Conservation (phyloP, 106 monocot species). For the Acorus calamus region DNA sequence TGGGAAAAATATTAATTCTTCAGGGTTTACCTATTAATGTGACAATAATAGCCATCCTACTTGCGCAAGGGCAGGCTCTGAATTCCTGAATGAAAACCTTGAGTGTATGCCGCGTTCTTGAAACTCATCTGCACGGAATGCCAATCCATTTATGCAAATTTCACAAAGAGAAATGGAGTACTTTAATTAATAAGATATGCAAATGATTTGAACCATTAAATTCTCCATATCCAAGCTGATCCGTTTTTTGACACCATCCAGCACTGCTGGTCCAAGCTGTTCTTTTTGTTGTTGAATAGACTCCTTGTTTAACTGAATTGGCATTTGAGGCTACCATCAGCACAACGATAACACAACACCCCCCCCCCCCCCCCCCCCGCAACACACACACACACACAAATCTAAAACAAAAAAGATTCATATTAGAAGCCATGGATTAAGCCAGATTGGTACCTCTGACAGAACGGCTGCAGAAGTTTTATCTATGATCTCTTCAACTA, state of each 20-base stretch:
- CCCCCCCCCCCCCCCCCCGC: too few species aligned
- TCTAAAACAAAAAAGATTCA: not conserved
- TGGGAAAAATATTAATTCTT: too few species aligned
- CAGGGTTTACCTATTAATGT: too few species aligned
- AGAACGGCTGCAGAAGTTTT: slow-evolving; percentile 40
- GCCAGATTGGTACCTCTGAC: slow-evolving; percentile 29
- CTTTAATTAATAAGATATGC: too few species aligned
- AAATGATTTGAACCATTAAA: slow-evolving; percentile 38
- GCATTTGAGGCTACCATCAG: not conserved
- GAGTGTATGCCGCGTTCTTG: slow-evolving; percentile 15
- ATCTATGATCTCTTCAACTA: slow-evolving; percentile 59
- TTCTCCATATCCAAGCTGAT: slow-evolving; percentile 57
- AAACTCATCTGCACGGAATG: slow-evolving; percentile 7
- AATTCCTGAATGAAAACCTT: slow-evolving; percentile 12
- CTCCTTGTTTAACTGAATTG: slow-evolving; percentile 31
- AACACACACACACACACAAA: not conserved
- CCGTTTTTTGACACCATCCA: slow-evolving; percentile 37
- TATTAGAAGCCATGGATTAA: not conserved
- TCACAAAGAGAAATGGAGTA: too few species aligned
- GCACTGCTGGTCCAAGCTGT: slow-evolving; percentile 14
- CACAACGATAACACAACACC: not conserved
- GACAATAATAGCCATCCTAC: too few species aligned
- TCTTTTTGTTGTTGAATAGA: slow-evolving; percentile 17
- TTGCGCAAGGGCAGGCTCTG: not conserved
- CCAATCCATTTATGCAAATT: too few species aligned